Evolutionary conservation across 129 eudicot genomes (phyloP).

Genomic region (Apium graveolens): DNA sequence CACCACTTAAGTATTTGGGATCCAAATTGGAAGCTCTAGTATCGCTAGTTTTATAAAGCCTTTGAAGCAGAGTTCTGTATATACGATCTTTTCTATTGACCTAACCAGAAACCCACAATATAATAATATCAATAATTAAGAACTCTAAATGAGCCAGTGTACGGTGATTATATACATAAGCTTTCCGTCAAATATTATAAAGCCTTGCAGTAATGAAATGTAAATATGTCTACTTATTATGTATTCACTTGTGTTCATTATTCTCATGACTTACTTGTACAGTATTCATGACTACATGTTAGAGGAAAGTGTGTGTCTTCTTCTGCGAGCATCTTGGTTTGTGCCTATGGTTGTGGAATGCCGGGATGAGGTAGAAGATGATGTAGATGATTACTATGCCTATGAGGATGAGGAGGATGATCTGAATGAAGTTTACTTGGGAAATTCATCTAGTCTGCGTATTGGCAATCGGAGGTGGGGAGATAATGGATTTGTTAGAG

Average conservation of each 20-base stretch:
- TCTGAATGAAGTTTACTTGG: conserved; percentile 50
- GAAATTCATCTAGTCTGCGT: conserved; percentile 45
- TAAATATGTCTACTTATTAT: neutral
- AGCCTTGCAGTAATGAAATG: neutral
- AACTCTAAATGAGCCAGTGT: neutral
- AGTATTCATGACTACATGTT: conserved; percentile 83
- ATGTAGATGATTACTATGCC: conserved; percentile 41
- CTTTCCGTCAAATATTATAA: neutral
- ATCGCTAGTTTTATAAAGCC: neutral
- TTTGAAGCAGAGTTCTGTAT: neutral
- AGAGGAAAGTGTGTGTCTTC: conserved; percentile 93
- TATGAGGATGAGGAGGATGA: conserved; percentile 51
- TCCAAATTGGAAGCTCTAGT: neutral
- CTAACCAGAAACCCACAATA: neutral
- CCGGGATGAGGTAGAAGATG: conserved; percentile 40
- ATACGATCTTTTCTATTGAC: neutral
- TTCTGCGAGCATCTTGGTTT: conserved; percentile 84
- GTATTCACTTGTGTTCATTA: neutral
- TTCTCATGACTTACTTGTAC: conserved; percentile 13
- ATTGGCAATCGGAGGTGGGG: conserved; percentile 93
- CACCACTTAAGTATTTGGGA: neutral
- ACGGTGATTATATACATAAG: neutral
- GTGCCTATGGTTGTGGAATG: conserved; percentile 55
- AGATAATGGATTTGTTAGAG: conserved; percentile 64
- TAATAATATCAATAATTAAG: neutral